Evolutionary conservation across 139 green algal species (phyloP).

Genomic region (Deuterostichococcus epilithicus): DNA sequence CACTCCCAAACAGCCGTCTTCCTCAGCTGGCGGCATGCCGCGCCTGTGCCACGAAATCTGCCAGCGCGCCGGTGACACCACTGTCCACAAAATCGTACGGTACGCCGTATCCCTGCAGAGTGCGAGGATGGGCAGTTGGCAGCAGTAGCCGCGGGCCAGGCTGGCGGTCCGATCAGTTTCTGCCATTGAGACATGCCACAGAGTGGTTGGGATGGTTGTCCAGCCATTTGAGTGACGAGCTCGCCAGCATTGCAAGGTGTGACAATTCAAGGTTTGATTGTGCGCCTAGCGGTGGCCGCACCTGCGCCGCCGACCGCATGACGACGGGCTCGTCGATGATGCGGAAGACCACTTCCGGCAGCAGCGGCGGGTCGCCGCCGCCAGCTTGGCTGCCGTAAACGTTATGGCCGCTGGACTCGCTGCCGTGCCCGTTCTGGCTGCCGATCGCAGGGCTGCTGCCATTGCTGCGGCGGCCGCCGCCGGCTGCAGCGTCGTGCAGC

Average conservation of each 20-base stretch:
- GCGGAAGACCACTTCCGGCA: constrained; percentile 26
- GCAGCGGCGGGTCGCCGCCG: background rate
- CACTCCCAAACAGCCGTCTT: no score
- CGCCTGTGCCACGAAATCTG: constrained; percentile 24
- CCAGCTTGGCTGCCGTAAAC: background rate
- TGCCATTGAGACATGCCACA: no score
- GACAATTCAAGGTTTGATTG: no score
- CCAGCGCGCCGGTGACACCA: constrained; percentile 25
- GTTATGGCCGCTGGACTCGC: background rate
- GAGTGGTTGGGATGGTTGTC: no score
- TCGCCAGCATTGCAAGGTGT: no score
- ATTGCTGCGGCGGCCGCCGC: background rate
- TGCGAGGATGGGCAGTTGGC: no score
- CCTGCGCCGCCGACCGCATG: constrained; percentile 22
- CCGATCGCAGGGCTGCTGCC: background rate
- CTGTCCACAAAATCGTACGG: constrained; percentile 53
- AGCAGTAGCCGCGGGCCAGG: no score
- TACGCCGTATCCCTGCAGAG: constrained; percentile 35
- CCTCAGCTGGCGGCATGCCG: background rate
- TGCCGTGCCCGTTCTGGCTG: background rate
- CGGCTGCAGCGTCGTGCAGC: background rate
- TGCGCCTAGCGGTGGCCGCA: background rate
- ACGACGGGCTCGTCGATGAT: constrained; percentile 29
- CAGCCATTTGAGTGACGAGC: no score
- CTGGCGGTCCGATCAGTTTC: no score